Percentiles rank a stretch among this genome's conserved stretches.
Conservation (phyloP, 2,329 filamentous ascomycete species). For the Trichoderma gracile region DNA sequence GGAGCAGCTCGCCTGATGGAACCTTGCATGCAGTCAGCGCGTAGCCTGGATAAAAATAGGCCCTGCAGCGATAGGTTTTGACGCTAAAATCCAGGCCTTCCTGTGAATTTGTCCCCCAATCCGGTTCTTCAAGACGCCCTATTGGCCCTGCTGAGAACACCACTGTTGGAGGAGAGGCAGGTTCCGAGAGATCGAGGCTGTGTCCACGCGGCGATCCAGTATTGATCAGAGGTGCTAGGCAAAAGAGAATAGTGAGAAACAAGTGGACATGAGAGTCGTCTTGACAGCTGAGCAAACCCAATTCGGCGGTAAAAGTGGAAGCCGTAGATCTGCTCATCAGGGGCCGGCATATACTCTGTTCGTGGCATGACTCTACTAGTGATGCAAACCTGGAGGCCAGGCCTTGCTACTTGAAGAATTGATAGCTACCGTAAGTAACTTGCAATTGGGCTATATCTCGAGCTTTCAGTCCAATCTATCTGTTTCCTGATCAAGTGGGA, state of each 20-base stretch:
- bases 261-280: neutral
- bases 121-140: neutral
- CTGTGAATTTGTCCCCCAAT: neutral
- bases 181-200: constrained; percentile 9
- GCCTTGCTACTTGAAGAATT: too few relatives aligned
- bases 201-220: neutral
- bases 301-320: neutral
- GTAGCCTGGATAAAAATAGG: constrained; percentile 21
- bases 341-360: neutral
- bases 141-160: neutral
- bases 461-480: too few relatives aligned
- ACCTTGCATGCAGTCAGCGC: constrained; percentile 6
- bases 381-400: neutral
- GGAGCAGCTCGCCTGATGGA: neutral
- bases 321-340: too few relatives aligned
- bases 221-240: neutral
- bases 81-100: constrained; percentile 4
- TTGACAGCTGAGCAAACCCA: neutral
- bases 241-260: neutral
- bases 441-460: too few relatives aligned
- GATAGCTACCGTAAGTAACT: too few relatives aligned
- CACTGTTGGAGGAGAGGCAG: neutral
- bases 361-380: neutral
- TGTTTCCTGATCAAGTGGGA: neutral
- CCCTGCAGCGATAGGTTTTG: neutral